These are phyloP conservation scores for Phaeomoniella chlamydospora DNA, from an alignment of 2,329 filamentous ascomycete genomes.

Conservation along the genomic window DNA sequence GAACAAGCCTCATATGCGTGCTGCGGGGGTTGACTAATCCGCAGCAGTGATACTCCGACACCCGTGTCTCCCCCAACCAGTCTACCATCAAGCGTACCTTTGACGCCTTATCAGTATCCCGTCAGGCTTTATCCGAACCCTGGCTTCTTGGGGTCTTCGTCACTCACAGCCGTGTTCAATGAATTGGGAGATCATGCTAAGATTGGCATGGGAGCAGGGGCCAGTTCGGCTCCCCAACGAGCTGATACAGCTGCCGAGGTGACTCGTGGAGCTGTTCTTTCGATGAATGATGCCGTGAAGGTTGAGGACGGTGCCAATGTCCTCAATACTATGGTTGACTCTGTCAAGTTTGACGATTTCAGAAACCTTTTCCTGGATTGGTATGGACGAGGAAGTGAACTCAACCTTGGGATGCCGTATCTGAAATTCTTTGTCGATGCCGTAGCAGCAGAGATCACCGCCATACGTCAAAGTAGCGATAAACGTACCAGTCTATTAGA, in stretches of 20 bases:
- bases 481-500: not conserved
- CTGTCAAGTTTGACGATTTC: not conserved
- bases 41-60: not conserved
- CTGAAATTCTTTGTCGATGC: not conserved
- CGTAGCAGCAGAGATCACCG: not conserved
- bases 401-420: not conserved
- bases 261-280: not conserved
- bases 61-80: not conserved
- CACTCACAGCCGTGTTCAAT: not conserved
- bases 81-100: not conserved
- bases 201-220: not conserved
- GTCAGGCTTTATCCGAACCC: not conserved
- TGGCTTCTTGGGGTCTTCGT: constrained; percentile 1
- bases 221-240: not conserved
- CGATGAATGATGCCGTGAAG: not conserved
- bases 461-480: not conserved
- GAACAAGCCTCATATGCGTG: not conserved
- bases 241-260: not conserved
- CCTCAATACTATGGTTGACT: not conserved
- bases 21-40: not conserved
- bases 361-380: not conserved
- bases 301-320: not conserved
- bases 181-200: not conserved
- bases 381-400: not conserved
- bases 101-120: not conserved